A percentile compares a stretch with the other conserved stretches of the same genome.
Evolutionary conservation across 2,329 filamentous ascomycete species (phyloP).

Genomic region (Acephala macrosclerotiorum): DNA sequence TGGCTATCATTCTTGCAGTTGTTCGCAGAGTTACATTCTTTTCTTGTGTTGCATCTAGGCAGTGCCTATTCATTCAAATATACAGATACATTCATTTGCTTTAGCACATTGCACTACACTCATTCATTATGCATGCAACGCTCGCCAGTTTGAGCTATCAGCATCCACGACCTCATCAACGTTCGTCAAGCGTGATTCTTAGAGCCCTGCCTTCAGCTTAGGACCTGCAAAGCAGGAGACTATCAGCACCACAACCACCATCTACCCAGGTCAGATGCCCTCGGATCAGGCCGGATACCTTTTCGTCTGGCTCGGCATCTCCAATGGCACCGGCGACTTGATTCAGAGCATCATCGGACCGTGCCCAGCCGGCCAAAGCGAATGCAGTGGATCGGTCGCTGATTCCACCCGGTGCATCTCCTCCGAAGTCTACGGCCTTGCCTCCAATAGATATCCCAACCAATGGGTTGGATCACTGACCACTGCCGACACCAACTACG

Average conservation of each 20-base stretch:
- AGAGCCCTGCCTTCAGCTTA: conserved; percentile 38
- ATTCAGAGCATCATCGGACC: conserved; percentile 33
- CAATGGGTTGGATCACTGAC: conserved; percentile 37
- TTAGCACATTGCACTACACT: too few relatives aligned
- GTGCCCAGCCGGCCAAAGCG: conserved; percentile 31
- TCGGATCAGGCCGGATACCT: conserved; percentile 36
- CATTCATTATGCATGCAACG: not conserved
- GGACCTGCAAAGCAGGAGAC: conserved; percentile 35
- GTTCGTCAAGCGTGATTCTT: conserved; percentile 30
- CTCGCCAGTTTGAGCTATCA: not conserved
- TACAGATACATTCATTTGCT: not conserved
- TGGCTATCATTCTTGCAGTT: not conserved
- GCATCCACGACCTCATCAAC: conserved; percentile 9
- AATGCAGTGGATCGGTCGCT: conserved; percentile 35
- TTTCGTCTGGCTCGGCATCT: conserved; percentile 41
- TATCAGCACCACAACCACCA: conserved; percentile 37
- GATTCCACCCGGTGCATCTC: conserved; percentile 39
- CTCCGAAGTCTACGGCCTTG: conserved; percentile 39
- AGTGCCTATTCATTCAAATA: not conserved
- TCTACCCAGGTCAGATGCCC: conserved; percentile 40
- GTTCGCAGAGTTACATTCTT: not conserved
- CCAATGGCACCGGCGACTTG: conserved; percentile 39
- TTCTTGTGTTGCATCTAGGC: not conserved
- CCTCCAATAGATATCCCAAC: conserved; percentile 22
- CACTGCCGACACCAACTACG: conserved; percentile 34